Evolutionary conservation across 2,329 filamentous ascomycete genomes (phyloP), one percentile per base, ranked within the genome.

Genomic region (Verticillium nubilum): DNA sequence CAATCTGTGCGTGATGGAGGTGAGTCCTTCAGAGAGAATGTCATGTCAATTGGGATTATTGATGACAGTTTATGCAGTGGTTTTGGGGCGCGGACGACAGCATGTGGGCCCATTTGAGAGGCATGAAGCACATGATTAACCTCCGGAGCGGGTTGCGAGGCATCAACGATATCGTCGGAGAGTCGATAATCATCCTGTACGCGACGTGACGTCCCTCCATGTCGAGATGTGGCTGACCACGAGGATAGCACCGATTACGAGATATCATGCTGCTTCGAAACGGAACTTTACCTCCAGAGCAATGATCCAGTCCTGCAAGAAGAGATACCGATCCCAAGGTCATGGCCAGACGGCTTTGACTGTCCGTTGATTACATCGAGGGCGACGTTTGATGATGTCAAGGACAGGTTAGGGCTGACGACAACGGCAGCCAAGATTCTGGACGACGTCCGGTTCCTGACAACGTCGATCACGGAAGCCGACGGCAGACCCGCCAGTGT

Each of bases 1-100:
- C 33, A 67, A 69, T 23, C 59, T 73, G 2, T 68, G 69, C 4
- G 67, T 69, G 12, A 70, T 70, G 57, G 71, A 72, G 63, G 68
- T 68, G 56, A 54, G 59, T 23, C 6, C 10, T 23, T 10, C 13
- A 9, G 3, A 31, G 6, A 29, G 37, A n/a, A n/a, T 17, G 6
- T 9, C 6, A 2, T 23, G n/a, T 5, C 17, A 26, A n/a, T 28
- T 17, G 5, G 15, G 35, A 57, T 28, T 17, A 12, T 5, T 17
- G n/a, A 15, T 17, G 33, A 17, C 5, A 5, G 13, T 5, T 2
- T 29, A 3, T 27, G 7, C 37, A 58, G 59, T 67, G 66, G 66
- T 65, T 63, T 15, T 67, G 62, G 63, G 64, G 70, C 25, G 62
- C 66, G 7, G 69, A 72, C 15, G 66, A 67, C 15, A 69, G 64